Percentiles rank a stretch among this genome's conserved stretches.
Conservation (phyloP, 2,329 filamentous ascomycete species). For the Neocatenulostroma microsporum region DNA sequence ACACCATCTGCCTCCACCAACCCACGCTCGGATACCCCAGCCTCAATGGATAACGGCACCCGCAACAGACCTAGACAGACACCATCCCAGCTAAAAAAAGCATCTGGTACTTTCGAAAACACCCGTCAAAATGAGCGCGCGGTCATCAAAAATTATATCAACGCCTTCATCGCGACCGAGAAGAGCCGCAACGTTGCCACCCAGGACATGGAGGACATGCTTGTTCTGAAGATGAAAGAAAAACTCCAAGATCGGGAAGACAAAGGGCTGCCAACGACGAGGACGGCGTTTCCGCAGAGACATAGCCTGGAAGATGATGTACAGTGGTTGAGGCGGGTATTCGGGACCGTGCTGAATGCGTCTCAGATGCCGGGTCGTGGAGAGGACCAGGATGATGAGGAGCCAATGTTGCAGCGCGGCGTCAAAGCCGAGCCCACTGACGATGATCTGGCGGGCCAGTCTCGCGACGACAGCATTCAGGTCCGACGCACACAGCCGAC, state of each 20-base stretch:
- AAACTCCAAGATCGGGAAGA: constrained; percentile 4
- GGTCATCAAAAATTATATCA: neutral
- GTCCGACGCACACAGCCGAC: too few relatives aligned
- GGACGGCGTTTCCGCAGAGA: constrained; percentile 2
- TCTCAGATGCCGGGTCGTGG: neutral
- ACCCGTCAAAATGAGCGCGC: constrained; percentile 6
- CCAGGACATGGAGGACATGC: constrained; percentile 1
- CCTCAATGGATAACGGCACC: neutral
- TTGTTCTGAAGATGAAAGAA: constrained; percentile 1
- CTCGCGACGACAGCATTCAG: too few relatives aligned
- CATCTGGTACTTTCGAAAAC: too few relatives aligned
- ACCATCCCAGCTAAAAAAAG: too few relatives aligned
- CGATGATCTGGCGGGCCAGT: too few relatives aligned
- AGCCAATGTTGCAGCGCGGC: too few relatives aligned
- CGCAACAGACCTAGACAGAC: too few relatives aligned
- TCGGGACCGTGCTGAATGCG: neutral
- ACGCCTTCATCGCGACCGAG: neutral
- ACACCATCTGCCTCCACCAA: neutral
- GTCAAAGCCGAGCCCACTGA: too few relatives aligned
- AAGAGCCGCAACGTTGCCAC: neutral
- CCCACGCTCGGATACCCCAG: neutral
- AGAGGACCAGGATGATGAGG: constrained; percentile 11
- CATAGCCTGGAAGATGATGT: constrained; percentile 4
- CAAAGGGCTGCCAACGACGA: neutral
- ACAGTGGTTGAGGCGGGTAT: constrained; percentile 6